Conservation (phyloP, 345 rosid genomes). For the Carallia brachiata region DNA sequence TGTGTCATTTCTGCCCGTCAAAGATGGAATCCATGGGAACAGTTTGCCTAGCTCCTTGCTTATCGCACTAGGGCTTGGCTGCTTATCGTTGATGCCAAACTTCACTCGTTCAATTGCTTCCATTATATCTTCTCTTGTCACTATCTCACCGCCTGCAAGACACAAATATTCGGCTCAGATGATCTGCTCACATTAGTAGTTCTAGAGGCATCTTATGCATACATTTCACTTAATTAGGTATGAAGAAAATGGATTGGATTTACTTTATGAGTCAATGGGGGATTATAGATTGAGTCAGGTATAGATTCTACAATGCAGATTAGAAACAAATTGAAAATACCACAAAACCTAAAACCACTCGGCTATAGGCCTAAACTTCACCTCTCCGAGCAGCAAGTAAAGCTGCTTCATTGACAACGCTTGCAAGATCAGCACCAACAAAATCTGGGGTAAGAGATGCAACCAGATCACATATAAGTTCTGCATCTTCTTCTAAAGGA, state of each 20-base stretch:
- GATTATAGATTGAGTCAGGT: background rate
- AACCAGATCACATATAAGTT: slow-evolving; percentile 66
- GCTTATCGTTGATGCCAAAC: slow-evolving; percentile 73
- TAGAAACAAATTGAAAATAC: background rate
- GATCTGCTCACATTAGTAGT: background rate
- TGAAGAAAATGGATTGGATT: background rate
- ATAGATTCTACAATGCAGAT: background rate
- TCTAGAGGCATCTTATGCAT: background rate
- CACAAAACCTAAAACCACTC: background rate
- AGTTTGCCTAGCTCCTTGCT: slow-evolving; percentile 78
- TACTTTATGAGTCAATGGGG: background rate
- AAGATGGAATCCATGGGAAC: slow-evolving; percentile 91
- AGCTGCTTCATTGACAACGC: slow-evolving; percentile 91
- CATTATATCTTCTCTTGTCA: slow-evolving; percentile 92
- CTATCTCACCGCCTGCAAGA: slow-evolving; percentile 61
- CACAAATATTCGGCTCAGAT: background rate
- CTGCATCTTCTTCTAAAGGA: slow-evolving; percentile 76
- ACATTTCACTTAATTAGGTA: background rate
- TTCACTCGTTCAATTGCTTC: slow-evolving; percentile 95
- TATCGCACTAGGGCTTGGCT: slow-evolving; percentile 45
- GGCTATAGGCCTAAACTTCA: slow-evolving; percentile 22
- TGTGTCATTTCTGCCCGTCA: slow-evolving; percentile 52
- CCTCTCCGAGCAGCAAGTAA: slow-evolving; percentile 95
- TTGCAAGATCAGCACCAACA: slow-evolving; percentile 98
- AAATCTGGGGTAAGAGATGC: slow-evolving; percentile 90